Base-by-base conservation (phyloP, 2,329 filamentous ascomycete genomes). In the Emergomyces africanus region DNA sequence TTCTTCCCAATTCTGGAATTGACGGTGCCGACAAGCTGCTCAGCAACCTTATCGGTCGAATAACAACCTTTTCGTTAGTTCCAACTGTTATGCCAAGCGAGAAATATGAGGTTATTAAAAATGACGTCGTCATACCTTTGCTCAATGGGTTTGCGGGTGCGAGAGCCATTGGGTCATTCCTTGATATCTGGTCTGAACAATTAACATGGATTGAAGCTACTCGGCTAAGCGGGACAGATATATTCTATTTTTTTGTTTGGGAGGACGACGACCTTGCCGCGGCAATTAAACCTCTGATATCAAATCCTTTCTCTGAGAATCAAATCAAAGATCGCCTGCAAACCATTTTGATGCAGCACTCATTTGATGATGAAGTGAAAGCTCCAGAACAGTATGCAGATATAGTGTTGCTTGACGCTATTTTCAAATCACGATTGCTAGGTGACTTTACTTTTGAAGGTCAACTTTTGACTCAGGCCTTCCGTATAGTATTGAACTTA, bases 251-350 rank as follows among this genome's bases (percentile, higher is more conserved):
- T 59, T 72, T 72, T 6, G 67, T 76, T 3, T 78, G 76, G 76
- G 75, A 78, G 62, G 74, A 77, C 59, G 73, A 77, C 56, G 73
- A 75, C 60, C 41, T 78, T 15, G 71, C 71, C 39, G 66, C 70
- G 30, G 65, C 63, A 41, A 76, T 72, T 64, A 66, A 68, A 33
- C 67, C 71, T 18, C 54, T 72, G 57, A 61, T 72, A 59, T 68
- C 66, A 30, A 71, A 62, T 28, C 68, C 70, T 8, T 64, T 73
- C 25, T 68, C 67, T 10, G 64, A 68, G 14, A 59, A 64, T 3
- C 66, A 67, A 58, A 60, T 71, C 48, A 62, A 64, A 58, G 65
- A 63, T 23, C 72, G 71, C 48, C 63, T 73, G 57, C 69, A 66
- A 55, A 65, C 64, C 28, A 68, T 71, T 42, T 66, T 70, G 15